These are phyloP conservation scores for Wallacemonas rigidus DNA, from an alignment of 208 protist species.

Conservation along the genomic window DNA sequence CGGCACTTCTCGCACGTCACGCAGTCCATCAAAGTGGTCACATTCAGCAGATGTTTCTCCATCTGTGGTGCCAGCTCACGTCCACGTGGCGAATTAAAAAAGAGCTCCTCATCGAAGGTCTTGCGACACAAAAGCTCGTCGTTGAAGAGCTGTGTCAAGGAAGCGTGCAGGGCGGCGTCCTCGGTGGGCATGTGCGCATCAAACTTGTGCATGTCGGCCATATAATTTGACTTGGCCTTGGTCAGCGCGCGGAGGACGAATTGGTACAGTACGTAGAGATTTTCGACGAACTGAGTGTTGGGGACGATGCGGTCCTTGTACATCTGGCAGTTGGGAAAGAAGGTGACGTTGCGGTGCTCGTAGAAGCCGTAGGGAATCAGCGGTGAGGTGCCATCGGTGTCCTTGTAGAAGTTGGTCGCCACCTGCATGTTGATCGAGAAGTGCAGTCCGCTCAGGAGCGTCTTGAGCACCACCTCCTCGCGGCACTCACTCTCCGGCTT, in stretches of 20 bases:
- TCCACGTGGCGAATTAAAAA: conserved; percentile 66
- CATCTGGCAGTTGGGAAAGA: conserved; percentile 87
- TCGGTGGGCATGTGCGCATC: conserved; percentile 38
- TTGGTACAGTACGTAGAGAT: conserved; percentile 88
- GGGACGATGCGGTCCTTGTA: conserved; percentile 55
- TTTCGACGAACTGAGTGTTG: conserved; percentile 69
- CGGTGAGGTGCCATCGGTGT: conserved; percentile 59
- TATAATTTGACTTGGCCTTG: conserved; percentile 65
- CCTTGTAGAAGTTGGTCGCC: conserved; percentile 80
- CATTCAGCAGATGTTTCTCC: conserved; percentile 75
- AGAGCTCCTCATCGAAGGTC: conserved; percentile 85
- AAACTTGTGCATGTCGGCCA: conserved; percentile 49
- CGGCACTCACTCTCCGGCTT: conserved; percentile 41
- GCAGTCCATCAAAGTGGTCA: conserved; percentile 90
- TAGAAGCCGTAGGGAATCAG: conserved; percentile 52
- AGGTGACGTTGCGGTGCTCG: conserved; percentile 82
- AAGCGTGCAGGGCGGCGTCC: conserved; percentile 48
- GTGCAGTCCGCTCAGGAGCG: conserved; percentile 88
- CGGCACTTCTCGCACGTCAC: conserved; percentile 93
- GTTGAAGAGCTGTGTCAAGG: conserved; percentile 65
- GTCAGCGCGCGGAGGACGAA: conserved; percentile 84
- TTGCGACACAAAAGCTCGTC: conserved; percentile 54
- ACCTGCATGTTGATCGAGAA: conserved; percentile 90
- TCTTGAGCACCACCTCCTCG: conserved; percentile 58
- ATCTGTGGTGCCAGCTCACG: conserved; percentile 68